Evolutionary conservation across 75 land plant genomes (phyloP).

Genomic region (Cryptomeria japonica): DNA sequence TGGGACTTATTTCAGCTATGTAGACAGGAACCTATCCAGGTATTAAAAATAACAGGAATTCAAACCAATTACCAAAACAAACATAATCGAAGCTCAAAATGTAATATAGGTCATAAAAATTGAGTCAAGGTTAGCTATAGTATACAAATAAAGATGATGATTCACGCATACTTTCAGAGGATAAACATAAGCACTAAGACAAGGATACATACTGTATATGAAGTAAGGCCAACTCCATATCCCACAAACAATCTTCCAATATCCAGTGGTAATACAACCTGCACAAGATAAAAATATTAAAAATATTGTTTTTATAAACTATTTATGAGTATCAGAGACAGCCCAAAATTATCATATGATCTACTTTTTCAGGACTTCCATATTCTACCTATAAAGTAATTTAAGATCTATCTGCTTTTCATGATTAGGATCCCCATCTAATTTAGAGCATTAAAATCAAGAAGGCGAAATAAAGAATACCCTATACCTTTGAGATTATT

Average conservation of each 20-base stretch:
- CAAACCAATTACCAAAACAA: not conserved
- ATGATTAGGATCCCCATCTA: not conserved
- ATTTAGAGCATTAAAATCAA: not conserved
- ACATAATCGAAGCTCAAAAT: not conserved
- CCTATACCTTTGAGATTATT: slow-evolving; percentile 38
- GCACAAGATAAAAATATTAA: not conserved
- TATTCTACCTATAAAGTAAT: not conserved
- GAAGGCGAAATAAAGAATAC: too few species aligned
- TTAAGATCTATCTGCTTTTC: not conserved
- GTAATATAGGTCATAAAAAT: not conserved
- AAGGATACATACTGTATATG: slow-evolving; percentile 53
- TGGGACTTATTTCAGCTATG: slow-evolving; percentile 82
- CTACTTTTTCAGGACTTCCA: not conserved
- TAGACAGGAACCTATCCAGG: slow-evolving; percentile 73
- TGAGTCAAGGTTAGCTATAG: not conserved
- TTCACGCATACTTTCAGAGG: not conserved
- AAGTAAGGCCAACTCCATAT: slow-evolving; percentile 66
- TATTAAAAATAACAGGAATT: not conserved
- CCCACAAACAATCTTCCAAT: slow-evolving; percentile 63
- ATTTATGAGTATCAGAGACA: not conserved
- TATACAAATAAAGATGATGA: not conserved
- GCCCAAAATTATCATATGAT: not conserved
- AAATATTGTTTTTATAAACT: not conserved
- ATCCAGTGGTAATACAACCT: slow-evolving; percentile 50
- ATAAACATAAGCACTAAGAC: not conserved